phyloP scores from a whole-genome alignment of 768 basidiomycete species.

The Gyrodon lividus region DNA sequence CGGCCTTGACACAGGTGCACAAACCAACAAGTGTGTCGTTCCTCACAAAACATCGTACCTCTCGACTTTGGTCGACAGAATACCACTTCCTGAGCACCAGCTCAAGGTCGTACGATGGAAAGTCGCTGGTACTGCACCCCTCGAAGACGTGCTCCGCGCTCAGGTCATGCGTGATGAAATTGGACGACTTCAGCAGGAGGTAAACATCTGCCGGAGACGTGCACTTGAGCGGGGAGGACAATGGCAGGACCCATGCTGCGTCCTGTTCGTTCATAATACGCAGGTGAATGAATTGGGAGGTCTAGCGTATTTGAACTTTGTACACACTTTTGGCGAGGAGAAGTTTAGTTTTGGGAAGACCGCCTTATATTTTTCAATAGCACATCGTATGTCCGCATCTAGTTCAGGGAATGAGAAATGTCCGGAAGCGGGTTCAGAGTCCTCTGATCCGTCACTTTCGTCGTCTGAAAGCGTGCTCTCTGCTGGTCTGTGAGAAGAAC shows the following conservation, averaged over 20 bases:
- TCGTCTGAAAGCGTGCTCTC: conserved; percentile 62
- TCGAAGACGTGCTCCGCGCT: conserved; percentile 61
- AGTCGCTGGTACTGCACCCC: conserved; percentile 42
- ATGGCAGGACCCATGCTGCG: conserved; percentile 86
- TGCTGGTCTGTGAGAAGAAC: conserved; percentile 39
- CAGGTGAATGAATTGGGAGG: background rate
- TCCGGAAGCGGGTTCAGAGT: conserved; percentile 34
- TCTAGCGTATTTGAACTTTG: conserved; percentile 2
- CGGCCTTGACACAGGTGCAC: background rate
- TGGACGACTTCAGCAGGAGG: conserved; percentile 87
- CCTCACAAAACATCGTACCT: conserved; percentile 89
- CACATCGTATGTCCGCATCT: conserved; percentile 66
- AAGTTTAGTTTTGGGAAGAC: conserved; percentile 98
- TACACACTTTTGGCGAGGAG: conserved; percentile 81
- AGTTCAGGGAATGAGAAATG: conserved; percentile 77
- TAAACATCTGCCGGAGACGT: conserved; percentile 88
- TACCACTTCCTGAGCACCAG: conserved; percentile 92
- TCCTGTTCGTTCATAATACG: conserved; percentile 56
- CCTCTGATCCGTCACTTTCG: conserved; percentile 41
- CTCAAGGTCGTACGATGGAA: conserved; percentile 60
- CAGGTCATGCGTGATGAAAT: conserved; percentile 84
- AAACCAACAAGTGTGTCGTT: conserved; percentile 69
- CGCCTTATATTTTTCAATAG: conserved; percentile 68
- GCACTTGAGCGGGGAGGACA: conserved; percentile 83
- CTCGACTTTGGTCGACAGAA: conserved; percentile 76